Conservation (phyloP, 257 asterid species). For the Euphrasia confusa region DNA sequence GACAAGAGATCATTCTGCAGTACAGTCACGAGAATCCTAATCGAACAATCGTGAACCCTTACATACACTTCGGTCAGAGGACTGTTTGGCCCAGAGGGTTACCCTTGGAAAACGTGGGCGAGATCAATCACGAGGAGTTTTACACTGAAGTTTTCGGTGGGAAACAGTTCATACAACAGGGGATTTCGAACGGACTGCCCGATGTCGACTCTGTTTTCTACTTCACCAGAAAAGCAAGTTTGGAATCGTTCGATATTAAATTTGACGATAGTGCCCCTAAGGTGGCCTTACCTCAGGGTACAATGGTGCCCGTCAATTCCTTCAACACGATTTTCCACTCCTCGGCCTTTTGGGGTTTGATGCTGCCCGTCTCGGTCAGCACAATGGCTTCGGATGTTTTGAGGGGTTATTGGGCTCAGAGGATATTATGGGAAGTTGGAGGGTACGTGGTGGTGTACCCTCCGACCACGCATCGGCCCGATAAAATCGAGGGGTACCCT, state of each 20-base stretch:
- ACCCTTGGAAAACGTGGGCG: slow-evolving; percentile 92
- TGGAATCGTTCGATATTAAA: slow-evolving; percentile 76
- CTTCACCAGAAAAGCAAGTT: slow-evolving; percentile 76
- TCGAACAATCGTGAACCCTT: slow-evolving; percentile 85
- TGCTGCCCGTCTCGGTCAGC: slow-evolving; percentile 94
- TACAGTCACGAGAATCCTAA: slow-evolving; percentile 89
- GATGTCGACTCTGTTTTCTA: slow-evolving; percentile 95
- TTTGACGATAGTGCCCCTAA: slow-evolving; percentile 84
- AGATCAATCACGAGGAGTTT: slow-evolving; percentile 73
- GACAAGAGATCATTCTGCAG: slow-evolving; percentile 86
- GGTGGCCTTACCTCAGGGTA: slow-evolving; percentile 95
- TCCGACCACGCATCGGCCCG: slow-evolving; percentile 71
- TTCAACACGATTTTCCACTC: slow-evolving; percentile 89
- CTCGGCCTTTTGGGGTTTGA: slow-evolving; percentile 93
- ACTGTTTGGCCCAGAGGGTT: slow-evolving; percentile 98
- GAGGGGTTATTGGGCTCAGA: slow-evolving; percentile 98
- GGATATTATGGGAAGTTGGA: slow-evolving; percentile 92
- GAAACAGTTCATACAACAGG: slow-evolving; percentile 89
- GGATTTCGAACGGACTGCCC: slow-evolving; percentile 87
- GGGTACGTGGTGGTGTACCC: slow-evolving; percentile 91
- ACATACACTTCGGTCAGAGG: slow-evolving; percentile 90
- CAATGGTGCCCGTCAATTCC: slow-evolving; percentile 87
- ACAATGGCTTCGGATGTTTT: slow-evolving; percentile 94
- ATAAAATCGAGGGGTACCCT: slow-evolving; percentile 72
- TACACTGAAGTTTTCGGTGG: slow-evolving; percentile 92